phyloP scores from a whole-genome alignment of 192 early-diverging fungal species.

The Coemansia sp. region DNA sequence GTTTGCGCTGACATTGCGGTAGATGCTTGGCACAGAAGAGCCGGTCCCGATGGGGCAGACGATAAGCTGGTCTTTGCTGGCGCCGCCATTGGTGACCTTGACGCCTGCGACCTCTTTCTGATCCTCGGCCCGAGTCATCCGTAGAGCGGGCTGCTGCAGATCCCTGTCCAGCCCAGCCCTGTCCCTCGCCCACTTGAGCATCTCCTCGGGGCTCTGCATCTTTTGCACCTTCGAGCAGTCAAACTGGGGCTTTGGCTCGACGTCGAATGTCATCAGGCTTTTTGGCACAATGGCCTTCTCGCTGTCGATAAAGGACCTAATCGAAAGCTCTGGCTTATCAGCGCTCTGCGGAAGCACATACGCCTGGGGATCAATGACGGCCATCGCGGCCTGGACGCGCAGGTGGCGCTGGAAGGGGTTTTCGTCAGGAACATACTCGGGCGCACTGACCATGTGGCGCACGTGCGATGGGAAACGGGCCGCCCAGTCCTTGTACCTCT shows the following conservation, averaged over 20 bases:
- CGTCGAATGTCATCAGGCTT: slow-evolving; percentile 54
- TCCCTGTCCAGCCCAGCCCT: background rate
- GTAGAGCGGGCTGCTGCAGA: background rate
- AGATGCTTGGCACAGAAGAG: slow-evolving; percentile 81
- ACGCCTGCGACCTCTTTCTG: background rate
- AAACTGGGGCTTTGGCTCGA: slow-evolving; percentile 64
- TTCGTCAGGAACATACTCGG: slow-evolving; percentile 62
- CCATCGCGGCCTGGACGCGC: slow-evolving; percentile 61
- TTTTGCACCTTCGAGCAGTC: slow-evolving; percentile 35
- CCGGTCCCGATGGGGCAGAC: slow-evolving; percentile 86
- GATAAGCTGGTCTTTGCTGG: slow-evolving; percentile 14
- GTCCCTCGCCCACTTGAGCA: slow-evolving; percentile 10
- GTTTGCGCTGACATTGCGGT: slow-evolving; percentile 89
- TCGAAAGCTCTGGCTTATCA: slow-evolving; percentile 37
- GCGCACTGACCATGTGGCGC: slow-evolving; percentile 73
- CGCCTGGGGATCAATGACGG: slow-evolving; percentile 58
- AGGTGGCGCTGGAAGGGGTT: slow-evolving; percentile 67
- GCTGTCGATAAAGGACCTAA: slow-evolving; percentile 23
- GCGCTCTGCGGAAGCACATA: slow-evolving; percentile 73
- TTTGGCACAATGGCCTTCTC: slow-evolving; percentile 10
- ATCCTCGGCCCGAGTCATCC: too few species aligned
- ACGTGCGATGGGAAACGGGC: slow-evolving; percentile 63
- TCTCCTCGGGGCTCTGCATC: slow-evolving; percentile 31
- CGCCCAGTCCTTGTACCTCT: slow-evolving; percentile 72
- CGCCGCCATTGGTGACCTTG: background rate